Evolutionary conservation across 208 protist genomes (phyloP).

Genomic region (Crithidia brevicula): DNA sequence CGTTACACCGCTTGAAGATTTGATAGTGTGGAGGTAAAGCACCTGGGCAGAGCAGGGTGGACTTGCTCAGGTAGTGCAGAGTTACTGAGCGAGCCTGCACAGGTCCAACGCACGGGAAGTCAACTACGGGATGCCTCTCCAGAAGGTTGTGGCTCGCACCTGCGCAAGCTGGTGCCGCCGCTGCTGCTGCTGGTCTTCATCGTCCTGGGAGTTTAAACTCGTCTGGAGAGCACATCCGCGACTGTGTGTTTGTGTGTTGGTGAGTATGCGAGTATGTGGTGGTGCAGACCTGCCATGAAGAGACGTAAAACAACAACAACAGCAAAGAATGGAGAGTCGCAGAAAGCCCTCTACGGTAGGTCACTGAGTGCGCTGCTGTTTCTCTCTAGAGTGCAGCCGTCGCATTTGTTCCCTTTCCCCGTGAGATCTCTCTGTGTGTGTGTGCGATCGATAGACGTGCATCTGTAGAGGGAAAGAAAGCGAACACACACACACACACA

Average conservation of each 20-base stretch:
- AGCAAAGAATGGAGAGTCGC: neutral
- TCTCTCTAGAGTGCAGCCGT: no score
- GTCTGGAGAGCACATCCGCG: neutral
- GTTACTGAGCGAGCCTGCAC: neutral
- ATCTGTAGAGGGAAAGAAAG: neutral
- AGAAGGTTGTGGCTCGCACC: neutral
- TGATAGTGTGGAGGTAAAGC: no score
- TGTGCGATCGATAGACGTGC: neutral
- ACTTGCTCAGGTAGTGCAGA: no score
- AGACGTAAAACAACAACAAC: neutral
- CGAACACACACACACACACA: no score
- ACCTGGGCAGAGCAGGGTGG: no score
- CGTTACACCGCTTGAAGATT: slow-evolving; percentile 38
- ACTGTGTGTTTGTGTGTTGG: neutral
- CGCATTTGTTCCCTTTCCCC: no score
- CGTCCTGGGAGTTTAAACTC: slow-evolving; percentile 20
- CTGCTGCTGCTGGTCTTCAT: neutral
- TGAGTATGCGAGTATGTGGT: neutral
- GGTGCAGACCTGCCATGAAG: neutral
- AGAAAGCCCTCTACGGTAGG: slow-evolving; percentile 11
- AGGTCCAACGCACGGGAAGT: slow-evolving; percentile 11
- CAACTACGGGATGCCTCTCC: slow-evolving; percentile 7
- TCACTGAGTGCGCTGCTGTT: neutral
- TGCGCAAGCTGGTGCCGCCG: neutral
- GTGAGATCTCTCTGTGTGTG: neutral